These are phyloP conservation scores for Colletotrichum musicola DNA, from an alignment of 2,329 filamentous ascomycete genomes.

Conservation along the genomic window DNA sequence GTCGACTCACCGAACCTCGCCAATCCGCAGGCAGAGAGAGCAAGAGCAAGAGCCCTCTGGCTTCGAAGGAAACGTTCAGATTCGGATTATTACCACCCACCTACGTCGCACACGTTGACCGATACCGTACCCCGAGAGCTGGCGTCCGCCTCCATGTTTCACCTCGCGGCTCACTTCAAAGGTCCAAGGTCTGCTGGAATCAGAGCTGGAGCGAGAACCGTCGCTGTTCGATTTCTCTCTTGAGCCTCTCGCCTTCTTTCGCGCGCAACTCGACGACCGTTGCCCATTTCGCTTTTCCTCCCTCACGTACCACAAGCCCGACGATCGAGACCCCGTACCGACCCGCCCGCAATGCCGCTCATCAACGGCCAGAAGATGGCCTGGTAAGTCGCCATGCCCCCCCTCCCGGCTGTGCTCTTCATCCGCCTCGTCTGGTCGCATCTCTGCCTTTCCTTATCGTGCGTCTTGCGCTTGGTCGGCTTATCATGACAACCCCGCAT, in stretches of 20 bases:
- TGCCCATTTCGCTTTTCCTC: not conserved
- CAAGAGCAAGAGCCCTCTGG: too few species aligned
- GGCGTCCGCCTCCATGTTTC: conserved; percentile 38
- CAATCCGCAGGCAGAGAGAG: not conserved
- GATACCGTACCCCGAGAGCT: conserved; percentile 10
- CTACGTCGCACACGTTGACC: not conserved
- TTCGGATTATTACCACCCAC: too few species aligned
- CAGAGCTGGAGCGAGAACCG: conserved; percentile 7
- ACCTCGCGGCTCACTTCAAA: conserved; percentile 32
- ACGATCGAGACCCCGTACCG: conserved; percentile 9
- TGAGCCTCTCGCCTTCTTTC: conserved; percentile 1
- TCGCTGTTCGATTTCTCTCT: conserved; percentile 1
- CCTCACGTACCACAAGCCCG: not conserved
- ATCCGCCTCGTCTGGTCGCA: conserved; percentile 8
- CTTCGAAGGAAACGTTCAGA: too few species aligned
- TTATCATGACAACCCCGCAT: conserved; percentile 14
- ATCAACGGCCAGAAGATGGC: conserved; percentile 81
- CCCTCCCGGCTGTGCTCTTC: conserved; percentile 21
- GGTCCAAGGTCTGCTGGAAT: conserved; percentile 31
- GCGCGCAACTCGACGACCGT: not conserved
- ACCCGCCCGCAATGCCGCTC: conserved; percentile 67
- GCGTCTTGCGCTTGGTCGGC: conserved; percentile 2
- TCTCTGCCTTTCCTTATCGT: conserved; percentile 11
- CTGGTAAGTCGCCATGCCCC: conserved; percentile 65
- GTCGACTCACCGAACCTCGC: conserved; percentile 8